Evolutionary conservation across 2,329 filamentous ascomycete species (phyloP), one percentile per base, ranked within the genome.

Genomic region (Neocucurbitaria cava): DNA sequence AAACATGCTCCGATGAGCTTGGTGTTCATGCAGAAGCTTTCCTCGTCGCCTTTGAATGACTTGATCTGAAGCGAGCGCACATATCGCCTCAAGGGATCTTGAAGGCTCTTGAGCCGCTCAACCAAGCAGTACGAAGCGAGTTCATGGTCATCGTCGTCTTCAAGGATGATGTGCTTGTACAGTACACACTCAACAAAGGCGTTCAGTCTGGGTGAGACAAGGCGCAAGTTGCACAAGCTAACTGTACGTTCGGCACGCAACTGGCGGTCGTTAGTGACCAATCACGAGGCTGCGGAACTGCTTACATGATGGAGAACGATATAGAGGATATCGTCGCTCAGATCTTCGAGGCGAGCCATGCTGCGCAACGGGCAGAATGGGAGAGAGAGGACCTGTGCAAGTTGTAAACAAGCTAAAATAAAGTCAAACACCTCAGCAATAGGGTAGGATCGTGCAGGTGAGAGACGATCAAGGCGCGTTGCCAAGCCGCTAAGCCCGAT

Each of bases 321-420:
- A 17, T 61, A 58, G 18, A 68, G 39, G 11, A 66, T 52, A 28
- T 65, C 54, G 28, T 68, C 59, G 39, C 51, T 58, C 33, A 63
- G 4, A 28, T 58, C 41, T 21, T 59, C 58, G 38, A 66, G 47
- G 10, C 17, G 11, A 5, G 57, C 41, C 62, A 65, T 63, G 7
- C 1, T 35, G 15, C 10, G 2, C 3, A 1, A 10, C 1, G 1
- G 2, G 10, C 3, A 21, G 5, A 15, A 51, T 54, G 2, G 3
- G 28, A 15, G 10, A 41, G 17, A 11, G 13, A 18, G 24, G 1
- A 1, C 3, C 1, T 6, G 17, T 17, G n/a, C 20, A 15, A 24
- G 17, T 23, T 26, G 52, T 39, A 39, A 4, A 17, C 10, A 4
- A n/a, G 13, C 5, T 35, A 13, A 35, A 35, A n/a, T 35, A 40